A percentile compares a stretch with the other conserved stretches of the same genome.
Evolutionary conservation across 2,329 filamentous ascomycete genomes (phyloP).

Genomic region (Penicillium sp.): DNA sequence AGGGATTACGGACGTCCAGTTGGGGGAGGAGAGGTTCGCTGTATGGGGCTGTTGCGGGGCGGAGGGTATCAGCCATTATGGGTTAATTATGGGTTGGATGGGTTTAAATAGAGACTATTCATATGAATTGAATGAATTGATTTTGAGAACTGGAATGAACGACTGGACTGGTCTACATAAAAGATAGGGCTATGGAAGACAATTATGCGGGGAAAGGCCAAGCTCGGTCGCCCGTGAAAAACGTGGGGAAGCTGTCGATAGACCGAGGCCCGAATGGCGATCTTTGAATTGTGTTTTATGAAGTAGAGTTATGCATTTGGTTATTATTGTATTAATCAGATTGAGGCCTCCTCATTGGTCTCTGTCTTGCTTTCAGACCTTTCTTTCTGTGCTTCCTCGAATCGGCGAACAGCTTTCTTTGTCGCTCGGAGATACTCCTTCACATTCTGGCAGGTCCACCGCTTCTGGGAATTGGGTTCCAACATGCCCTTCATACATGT

Average conservation of each 20-base stretch:
- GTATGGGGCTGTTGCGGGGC: conserved; percentile 36
- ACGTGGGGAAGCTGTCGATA: conserved; percentile 4
- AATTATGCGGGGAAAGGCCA: conserved; percentile 16
- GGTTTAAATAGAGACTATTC: too few relatives aligned
- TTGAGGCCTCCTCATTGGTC: neutral
- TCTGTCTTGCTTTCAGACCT: neutral
- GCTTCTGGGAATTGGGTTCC: conserved; percentile 32
- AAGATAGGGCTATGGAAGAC: neutral
- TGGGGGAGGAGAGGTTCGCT: conserved; percentile 47
- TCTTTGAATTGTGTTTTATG: neutral
- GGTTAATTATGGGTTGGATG: neutral
- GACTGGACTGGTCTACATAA: neutral
- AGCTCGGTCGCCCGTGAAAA: conserved; percentile 14
- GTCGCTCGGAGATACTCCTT: conserved; percentile 34
- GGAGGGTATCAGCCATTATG: conserved; percentile 20
- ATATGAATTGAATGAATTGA: too few relatives aligned
- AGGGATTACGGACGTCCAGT: conserved; percentile 45
- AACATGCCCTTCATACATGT: conserved; percentile 44
- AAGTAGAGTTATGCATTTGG: conserved; percentile 15
- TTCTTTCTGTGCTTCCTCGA: conserved; percentile 3
- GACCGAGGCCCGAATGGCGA: conserved; percentile 20
- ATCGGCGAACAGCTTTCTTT: conserved; percentile 22
- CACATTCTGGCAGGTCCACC: conserved; percentile 40
- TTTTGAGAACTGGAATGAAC: too few relatives aligned
- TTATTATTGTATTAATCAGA: conserved; percentile 10